Base-by-base conservation (phyloP, 495 filamentous ascomycete genomes). In the Halenospora varia region DNA sequence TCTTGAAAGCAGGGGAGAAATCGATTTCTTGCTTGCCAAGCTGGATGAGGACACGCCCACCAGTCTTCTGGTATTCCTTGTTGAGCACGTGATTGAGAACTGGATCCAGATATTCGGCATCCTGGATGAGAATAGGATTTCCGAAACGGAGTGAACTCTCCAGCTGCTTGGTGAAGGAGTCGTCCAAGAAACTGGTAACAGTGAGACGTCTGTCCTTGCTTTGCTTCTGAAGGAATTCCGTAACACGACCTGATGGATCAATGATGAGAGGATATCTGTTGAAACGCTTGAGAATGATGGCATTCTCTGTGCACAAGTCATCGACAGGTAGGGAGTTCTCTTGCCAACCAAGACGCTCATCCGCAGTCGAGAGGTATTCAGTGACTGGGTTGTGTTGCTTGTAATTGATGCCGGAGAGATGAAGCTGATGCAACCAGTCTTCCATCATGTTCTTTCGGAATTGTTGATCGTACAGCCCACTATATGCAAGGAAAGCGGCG, bases 1-100 rank as follows among this genome's bases (percentile, higher is more conserved):
- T 80, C 71, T 87, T 93, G 81, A 99, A 99, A 1, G 92, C 84
- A 10, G 94, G 95, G 45, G 94, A 99, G 73, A 99, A 97, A 73
- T 99, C 94, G 55, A 99, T 99, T 70, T 97, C 92, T 73, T 99
- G 95, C 71, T 93, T 97, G 63, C 94, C 94, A 25, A 99, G 87
- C 69, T 97, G 94, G 57, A 97, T 97, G 48, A 99, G 82, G 39
- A 99, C 94, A 80, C 94, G 92, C 13, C 94, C 94, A 55, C 94
- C 94, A n/a, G 94, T 99, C 75, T 92, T 96, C 71, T 99, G 94
- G 71, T 99, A 97, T 66, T 99, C 94, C 71, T 97, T 97, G 75
- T 99, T 99, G 70, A 99, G 84, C 47, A 99, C 92, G 66, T 99
- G 95, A 68, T 96, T 99, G 65, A 99, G 85, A 51, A 99, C 88